Evolutionary conservation across 345 rosid genomes (phyloP), one percentile per base, ranked within the genome.

Genomic region (Passiflora organensis): DNA sequence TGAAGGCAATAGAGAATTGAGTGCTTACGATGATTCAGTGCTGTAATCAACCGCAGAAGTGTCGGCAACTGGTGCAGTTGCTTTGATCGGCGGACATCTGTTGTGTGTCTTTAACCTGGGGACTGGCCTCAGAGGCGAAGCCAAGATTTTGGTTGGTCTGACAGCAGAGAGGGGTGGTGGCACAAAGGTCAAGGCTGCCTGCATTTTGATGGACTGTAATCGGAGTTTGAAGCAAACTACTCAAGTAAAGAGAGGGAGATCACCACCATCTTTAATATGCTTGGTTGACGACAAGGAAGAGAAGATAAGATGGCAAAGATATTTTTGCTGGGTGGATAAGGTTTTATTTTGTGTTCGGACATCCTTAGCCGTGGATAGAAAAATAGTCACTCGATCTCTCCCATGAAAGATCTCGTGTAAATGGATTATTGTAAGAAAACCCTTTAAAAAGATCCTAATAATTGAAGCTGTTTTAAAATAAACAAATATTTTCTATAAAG

Each of bases 21-120:
- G 36, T 19, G 60, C 70, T 69, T 71, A 76, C 80, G 84, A 81
- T 53, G 60, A 24, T 17, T 14, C 19, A 67, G 86, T 74, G 68
- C 67, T 81, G 66, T 81, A 83, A 62, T 79, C 82, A 43, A 67
- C 79, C 10, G 67, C 53, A 9, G 79, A 63, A 38, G 55, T n/a
- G 32, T 78, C 86, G 22, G 59, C 6, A 6, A 12, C 65, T 12
- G 76, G 56, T 14, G 62, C 25, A 53, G 34, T 53, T 32, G 67
- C 76, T 57, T 55, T 74, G 50, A 74, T 45, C 2, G 57, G 42
- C 15, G 65, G 48, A 47, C 58, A 15, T 22, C n/a, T n/a, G n/a
- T 47, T 50, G 48, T 68, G 9, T 41, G 56, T 45, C 51, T 58
- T 67, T 36, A 59, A 22, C 56, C 54, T 69, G 1, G 65, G 64